Evolutionary conservation across 306 rosid genomes (phyloP), one percentile per base, ranked within the genome.

Genomic region (Cajanus cajan): DNA sequence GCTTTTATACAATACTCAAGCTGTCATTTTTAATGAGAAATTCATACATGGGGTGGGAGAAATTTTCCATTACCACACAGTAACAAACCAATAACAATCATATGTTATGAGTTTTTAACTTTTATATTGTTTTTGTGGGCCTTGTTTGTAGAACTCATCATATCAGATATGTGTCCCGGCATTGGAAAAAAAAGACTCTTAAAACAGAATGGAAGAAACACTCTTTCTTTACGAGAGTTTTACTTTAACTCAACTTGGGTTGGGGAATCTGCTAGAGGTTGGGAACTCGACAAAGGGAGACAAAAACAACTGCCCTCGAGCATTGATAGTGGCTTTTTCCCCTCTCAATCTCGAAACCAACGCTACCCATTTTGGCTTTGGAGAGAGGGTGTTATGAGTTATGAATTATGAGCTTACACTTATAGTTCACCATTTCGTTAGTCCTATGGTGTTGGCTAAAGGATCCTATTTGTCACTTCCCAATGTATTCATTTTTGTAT

Each of bases 401-500:
- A 28, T 28, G 31, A 28, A 28, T 37, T 64, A 37, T 37, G 70
- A 64, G 36, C 36, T 8, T 36, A 28, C 36, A 64, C n/a, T 64
- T 64, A 34, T 77, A 21, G 6, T 77, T 48, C 55, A 50, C 43
- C 54, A 54, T 44, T 78, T 34, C 15, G 16, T 52, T 58, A 68
- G 69, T 50, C 69, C 78, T 36, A 14, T 37, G 73, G 63, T 13
- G 44, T 73, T 55, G 78, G 4, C 39, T 41, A 75, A 39, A 48
- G 78, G 76, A 54, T 80, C 22, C 61, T 50, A 72, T 52, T 68
- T 58, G 65, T 65, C 80, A 73, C 39, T 83, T 77, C 68, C 73
- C 72, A 48, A 70, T 70, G 76, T 44, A 68, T 65, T 78, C 45
- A 37, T 58, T 52, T 80, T 61, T 77, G 62, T 59, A 69, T 68